Base-by-base conservation (phyloP, 345 rosid genomes). In the Combretum micranthum region DNA sequence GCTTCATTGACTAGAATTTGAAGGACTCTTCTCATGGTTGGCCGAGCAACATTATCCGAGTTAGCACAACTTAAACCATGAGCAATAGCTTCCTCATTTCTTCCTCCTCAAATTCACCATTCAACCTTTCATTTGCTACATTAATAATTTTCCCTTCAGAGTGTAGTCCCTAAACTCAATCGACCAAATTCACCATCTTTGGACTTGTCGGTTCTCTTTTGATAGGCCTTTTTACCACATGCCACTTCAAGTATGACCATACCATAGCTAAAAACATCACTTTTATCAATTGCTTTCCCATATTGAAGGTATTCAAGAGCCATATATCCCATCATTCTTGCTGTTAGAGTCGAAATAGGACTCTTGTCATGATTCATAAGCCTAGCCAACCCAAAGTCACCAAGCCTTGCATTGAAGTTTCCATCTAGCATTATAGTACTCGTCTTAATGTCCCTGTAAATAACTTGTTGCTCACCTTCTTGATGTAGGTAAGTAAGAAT, bases 261-360 rank as follows among this genome's bases (percentile, higher is more conserved):
- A 9, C 97, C 99, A 20, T 74, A 93, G 77, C 97, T 93, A 59
- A 83, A 93, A 20, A 80, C 83, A 55, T 89, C 99, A 12, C 94
- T 89, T 48, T 79, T 93, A 78, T 83, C 96, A 0, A 94, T 93
- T 13, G 91, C 99, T 58, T 78, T 89, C 4, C 99, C 99, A 51
- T 75, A 83, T 23, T 93, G 99, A 48, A 89, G 89, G 71, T 93
- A 93, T 79, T 93, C 97, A 9, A 97, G 97, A 53, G 98, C 98
- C 99, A n/a, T n/a, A n/a, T n/a, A n/a, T n/a, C n/a, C n/a, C n/a
- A n/a, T n/a, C n/a, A n/a, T n/a, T n/a, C n/a, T 97, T 0, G 97
- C 99, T 2, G 97, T 93, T 0, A 93, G 87, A 0, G 99, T 92
- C 0, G 97, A 86, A 49, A 89, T 85, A 0, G 97, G 99, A 62